Evolutionary conservation across 495 filamentous ascomycete genomes (phyloP).

Genomic region (Bathelium albidoporum): DNA sequence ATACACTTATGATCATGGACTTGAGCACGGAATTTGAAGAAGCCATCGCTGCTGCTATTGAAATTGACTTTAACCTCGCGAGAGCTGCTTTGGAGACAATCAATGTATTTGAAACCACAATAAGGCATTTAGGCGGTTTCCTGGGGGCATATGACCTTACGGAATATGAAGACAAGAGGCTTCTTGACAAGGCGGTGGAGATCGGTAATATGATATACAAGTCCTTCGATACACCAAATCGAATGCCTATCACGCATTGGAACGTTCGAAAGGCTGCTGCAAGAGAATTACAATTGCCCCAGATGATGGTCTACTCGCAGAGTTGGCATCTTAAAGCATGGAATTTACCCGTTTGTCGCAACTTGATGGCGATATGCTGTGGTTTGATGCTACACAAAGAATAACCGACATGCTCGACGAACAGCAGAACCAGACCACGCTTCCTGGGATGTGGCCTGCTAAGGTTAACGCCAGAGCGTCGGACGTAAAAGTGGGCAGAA

Average conservation of each 20-base stretch:
- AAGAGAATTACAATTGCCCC: constrained; percentile 14
- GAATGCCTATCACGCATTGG: constrained; percentile 27
- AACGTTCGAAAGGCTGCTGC: neutral
- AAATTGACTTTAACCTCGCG: constrained; percentile 29
- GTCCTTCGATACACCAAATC: constrained; percentile 33
- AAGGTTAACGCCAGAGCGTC: constrained; percentile 19
- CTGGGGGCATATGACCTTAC: constrained; percentile 43
- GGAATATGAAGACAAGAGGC: constrained; percentile 24
- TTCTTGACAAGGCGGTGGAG: constrained; percentile 30
- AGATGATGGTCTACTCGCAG: constrained; percentile 22
- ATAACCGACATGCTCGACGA: constrained; percentile 27
- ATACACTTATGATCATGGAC: constrained; percentile 33
- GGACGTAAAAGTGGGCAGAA: constrained; percentile 9
- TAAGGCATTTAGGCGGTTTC: constrained; percentile 43
- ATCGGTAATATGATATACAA: constrained; percentile 33
- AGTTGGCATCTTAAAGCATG: constrained; percentile 30
- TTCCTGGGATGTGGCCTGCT: constrained; percentile 32
- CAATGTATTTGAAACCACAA: constrained; percentile 42
- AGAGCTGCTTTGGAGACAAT: constrained; percentile 16
- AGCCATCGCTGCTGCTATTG: constrained; percentile 23
- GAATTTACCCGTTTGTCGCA: constrained; percentile 34
- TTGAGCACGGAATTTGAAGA: constrained; percentile 27
- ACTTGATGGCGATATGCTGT: constrained; percentile 27
- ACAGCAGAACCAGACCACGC: constrained; percentile 24
- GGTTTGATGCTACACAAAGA: constrained; percentile 30